Evolutionary conservation across 345 rosid species (phyloP).

Genomic region (Salix purpurea): DNA sequence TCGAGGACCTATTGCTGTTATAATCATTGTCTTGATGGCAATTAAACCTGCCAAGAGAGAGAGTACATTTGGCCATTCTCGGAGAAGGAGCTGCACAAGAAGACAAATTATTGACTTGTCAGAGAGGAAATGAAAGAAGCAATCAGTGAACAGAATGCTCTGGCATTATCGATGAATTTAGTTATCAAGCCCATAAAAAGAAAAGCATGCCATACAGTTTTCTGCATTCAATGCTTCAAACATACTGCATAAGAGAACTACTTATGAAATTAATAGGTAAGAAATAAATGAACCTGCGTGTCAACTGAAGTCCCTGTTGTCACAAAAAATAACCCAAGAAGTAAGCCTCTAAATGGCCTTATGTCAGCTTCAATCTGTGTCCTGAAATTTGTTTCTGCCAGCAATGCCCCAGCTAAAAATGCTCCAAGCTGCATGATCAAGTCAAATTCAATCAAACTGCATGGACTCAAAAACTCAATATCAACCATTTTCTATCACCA

Average conservation of each 20-base stretch:
- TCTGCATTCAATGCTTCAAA: too few species aligned
- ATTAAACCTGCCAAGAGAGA: slow-evolving; percentile 87
- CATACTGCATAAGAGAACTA: background rate
- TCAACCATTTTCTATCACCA: slow-evolving; percentile 3
- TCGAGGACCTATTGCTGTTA: slow-evolving; percentile 85
- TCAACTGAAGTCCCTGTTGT: slow-evolving; percentile 96
- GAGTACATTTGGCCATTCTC: slow-evolving; percentile 96
- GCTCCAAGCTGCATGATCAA: slow-evolving; percentile 79
- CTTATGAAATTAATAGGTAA: background rate
- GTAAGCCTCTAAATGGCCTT: slow-evolving; percentile 93
- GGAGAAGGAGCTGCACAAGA: slow-evolving; percentile 60
- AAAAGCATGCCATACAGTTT: too few species aligned
- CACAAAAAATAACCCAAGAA: slow-evolving; percentile 91
- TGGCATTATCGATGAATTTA: background rate
- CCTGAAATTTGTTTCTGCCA: slow-evolving; percentile 93
- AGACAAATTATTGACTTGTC: slow-evolving; percentile 7
- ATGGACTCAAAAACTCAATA: slow-evolving; percentile 6
- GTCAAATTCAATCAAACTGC: slow-evolving; percentile 6
- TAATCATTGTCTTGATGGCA: slow-evolving; percentile 80
- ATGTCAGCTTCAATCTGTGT: slow-evolving; percentile 99
- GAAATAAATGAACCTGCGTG: slow-evolving; percentile 53
- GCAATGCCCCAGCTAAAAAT: slow-evolving; percentile 88
- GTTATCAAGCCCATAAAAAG: background rate
- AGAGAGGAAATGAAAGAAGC: slow-evolving; percentile 4
- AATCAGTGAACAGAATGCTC: background rate